Evolutionary conservation across 148 eudicot genomes (phyloP).

Genomic region (Rhododendron vialii): DNA sequence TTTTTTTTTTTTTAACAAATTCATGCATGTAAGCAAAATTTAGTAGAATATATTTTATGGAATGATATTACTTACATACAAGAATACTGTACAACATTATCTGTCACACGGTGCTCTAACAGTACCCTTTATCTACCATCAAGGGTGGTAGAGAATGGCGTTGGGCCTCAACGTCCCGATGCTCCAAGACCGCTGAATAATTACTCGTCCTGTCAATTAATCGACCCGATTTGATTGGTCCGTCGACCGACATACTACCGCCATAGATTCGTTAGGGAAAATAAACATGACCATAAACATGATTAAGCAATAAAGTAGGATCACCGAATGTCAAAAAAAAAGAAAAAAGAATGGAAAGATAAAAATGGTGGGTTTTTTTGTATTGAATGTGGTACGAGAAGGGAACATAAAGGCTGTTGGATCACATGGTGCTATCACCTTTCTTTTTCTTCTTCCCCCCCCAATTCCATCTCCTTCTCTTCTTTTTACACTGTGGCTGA

Average conservation of each 20-base stretch:
- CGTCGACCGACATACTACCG: not conserved
- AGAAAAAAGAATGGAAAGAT: not conserved
- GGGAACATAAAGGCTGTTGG: constrained; percentile 65
- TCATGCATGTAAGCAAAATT: not conserved
- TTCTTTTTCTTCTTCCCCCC: constrained; percentile 33
- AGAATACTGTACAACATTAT: not conserved
- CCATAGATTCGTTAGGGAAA: not conserved
- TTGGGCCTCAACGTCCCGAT: not conserved
- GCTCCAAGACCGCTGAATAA: not conserved
- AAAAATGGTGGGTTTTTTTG: constrained; percentile 15
- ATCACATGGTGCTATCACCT: constrained; percentile 54
- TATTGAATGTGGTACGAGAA: constrained; percentile 20
- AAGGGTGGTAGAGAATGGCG: not conserved
- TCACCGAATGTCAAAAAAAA: constrained; percentile 19
- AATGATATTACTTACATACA: not conserved
- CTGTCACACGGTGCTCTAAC: not conserved
- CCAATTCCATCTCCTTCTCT: constrained; percentile 24
- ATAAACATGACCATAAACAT: constrained; percentile 16
- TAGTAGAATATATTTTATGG: not conserved
- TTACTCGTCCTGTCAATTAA: not conserved
- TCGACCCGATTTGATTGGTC: not conserved
- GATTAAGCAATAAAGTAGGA: constrained; percentile 29
- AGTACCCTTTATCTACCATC: not conserved
- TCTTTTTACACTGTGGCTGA: constrained; percentile 40
- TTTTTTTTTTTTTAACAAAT: not conserved